Evolutionary conservation across 2,329 filamentous ascomycete genomes (phyloP), one percentile per base, ranked within the genome.

Genomic region (Sarocladiaceae sp.): DNA sequence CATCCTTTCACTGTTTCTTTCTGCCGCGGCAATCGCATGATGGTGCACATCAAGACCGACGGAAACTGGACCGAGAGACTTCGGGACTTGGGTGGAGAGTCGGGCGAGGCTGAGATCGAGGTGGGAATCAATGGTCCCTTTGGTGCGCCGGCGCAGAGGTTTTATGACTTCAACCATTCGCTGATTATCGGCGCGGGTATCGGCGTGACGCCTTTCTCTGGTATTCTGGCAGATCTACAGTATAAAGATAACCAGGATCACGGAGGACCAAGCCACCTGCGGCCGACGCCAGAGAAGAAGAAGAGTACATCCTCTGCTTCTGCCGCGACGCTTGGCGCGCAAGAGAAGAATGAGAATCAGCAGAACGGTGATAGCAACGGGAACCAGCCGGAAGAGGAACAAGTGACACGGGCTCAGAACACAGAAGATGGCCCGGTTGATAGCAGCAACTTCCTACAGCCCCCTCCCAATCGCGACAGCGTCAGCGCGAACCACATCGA

Each of bases 1-100:
- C 75, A 80, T 45, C 76, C 74, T 0, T 80, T 80, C 50, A 79
- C 76, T 0, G 70, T 80, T 0, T 78, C 76, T 0, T 69, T 70
- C 2, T 79, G 74, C 49, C 64, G 67, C 12, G 73, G 69, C 0
- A 69, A 71, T 20, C 64, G 68, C 24, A 67, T 80, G 58, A 69
- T 70, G 54, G 55, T 80, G 1, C 75, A 79, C 50, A 77, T 80
- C 61, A 79, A 79, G 54, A 72, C 70, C 3, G 73, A 78, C 35
- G 76, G 76, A 0, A 67, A 78, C 55, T 80, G 74, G 75, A 78
- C 75, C 0, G 59, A 59, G 3, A 59, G 58, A 35, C 60, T 79
- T 2, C 64, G 68, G 9, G 57, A 66, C 1, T 53, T 76, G 4
- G 68, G 64, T 0, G 61, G 62, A 2, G 58, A 62, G 2, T 51